A percentile compares a stretch with the other conserved stretches of the same genome.
phyloP scores from a whole-genome alignment of 768 basidiomycete species.

The Flagelloscypha sp. region DNA sequence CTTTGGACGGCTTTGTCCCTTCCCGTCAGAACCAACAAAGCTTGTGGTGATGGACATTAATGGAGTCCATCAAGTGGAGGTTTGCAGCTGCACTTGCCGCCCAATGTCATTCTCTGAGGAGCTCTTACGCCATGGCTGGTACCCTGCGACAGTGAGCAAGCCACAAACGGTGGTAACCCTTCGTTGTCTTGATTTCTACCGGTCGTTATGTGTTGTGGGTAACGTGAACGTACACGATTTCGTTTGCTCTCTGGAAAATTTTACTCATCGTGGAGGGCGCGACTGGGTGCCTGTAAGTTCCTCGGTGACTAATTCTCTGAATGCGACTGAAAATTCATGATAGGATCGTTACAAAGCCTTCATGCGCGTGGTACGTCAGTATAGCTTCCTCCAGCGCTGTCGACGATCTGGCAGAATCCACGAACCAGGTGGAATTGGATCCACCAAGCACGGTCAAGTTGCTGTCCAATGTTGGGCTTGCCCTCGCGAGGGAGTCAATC shows the following conservation, averaged over 20 bases:
- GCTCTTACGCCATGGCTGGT: constrained; percentile 18
- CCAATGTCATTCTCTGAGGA: no score
- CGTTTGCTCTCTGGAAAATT: constrained; percentile 16
- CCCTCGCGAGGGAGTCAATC: constrained; percentile 11
- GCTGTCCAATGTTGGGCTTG: constrained; percentile 17
- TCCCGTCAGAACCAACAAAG: no score
- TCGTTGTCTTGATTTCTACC: constrained; percentile 16
- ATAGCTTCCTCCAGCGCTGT: constrained; percentile 5
- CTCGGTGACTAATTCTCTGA: constrained; percentile 1
- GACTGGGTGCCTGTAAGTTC: constrained; percentile 13
- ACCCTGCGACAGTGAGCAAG: constrained; percentile 21
- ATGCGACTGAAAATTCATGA: neutral
- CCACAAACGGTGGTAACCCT: constrained; percentile 23
- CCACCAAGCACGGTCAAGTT: constrained; percentile 2
- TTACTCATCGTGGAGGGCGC: constrained; percentile 19
- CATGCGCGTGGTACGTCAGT: constrained; percentile 9
- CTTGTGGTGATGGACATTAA: no score
- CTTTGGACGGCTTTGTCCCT: no score
- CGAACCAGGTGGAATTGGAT: constrained; percentile 2
- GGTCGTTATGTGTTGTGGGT: constrained; percentile 18
- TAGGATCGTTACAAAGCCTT: constrained; percentile 23
- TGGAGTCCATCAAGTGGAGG: no score
- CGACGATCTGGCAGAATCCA: constrained; percentile 10
- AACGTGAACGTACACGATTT: constrained; percentile 23
- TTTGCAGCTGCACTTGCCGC: no score